Evolutionary conservation across 257 asterid genomes (phyloP), one percentile per base, ranked within the genome.

Genomic region (Penstemon newberryi): DNA sequence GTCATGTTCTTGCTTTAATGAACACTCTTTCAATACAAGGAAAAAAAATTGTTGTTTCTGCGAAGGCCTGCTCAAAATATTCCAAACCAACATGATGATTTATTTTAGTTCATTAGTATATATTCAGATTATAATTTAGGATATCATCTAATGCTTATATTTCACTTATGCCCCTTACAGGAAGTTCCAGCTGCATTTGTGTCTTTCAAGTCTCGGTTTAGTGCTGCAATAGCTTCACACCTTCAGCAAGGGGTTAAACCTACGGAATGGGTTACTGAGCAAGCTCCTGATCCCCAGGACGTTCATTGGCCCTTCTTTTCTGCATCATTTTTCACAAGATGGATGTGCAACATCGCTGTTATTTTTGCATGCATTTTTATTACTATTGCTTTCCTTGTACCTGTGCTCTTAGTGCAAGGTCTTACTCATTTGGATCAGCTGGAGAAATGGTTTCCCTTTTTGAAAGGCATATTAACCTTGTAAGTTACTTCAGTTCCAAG

Each of bases 221-320:
- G 75, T 68, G 91, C 97, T 56, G 92, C 92, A 72, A 46, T 82
- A 75, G 96, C 80, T 73, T 65, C 87, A 46, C 87, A 85, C 63
- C 71, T 94, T 50, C 95, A 77, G 77, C 99, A 90, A 75, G 96
- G 95, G 62, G 66, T 85, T 42, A 86, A 84, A 57, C 99, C 99
- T 50, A 89, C 96, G 6, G 89, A 91, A 75, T 94, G 99, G 99
- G 79, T 82, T 43, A 83, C 96, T 6, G 99, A 94, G 82, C 81
- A 47, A 70, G 97, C 99, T 80, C 99, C 97, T 45, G 90, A 86
- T 80, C 99, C 99, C 46, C 80, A 81, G 78, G 99, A 94, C 67
- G 95, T 94, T 7, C 73, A 89, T 72, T 91, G 99, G 99, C 96
- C 99, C 66, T 91, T 94, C 83, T 94, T 94, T 78, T 87, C 97